Base-by-base conservation (phyloP, 1,139 yeast genomes). In the Candida sp. region DNA sequence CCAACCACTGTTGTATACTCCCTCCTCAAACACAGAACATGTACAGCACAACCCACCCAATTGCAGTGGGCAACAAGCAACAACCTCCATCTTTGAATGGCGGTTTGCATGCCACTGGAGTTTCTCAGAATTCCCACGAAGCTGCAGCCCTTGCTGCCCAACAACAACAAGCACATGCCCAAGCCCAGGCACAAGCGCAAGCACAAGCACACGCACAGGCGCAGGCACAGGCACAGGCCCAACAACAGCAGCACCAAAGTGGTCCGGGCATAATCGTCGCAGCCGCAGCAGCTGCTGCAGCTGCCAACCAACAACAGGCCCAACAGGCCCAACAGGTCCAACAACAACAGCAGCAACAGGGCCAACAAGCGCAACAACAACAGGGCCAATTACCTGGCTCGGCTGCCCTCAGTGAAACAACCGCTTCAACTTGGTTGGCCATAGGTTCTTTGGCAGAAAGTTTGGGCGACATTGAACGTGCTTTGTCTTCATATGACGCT, bases 361-460 rank as follows among this genome's bases (percentile, higher is more conserved):
- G 22, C 4, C 40, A 37, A 26, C 42, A 38, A 26, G 41, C 41
- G 6, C 37, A 33, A 35, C 52, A 50, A 34, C 58, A 52, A 47
- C 48, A 48, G 9, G 42, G 45, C 9, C 49, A 26, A 31, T 31
- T 30, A 30, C 46, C 47, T 8, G 42, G 44, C 12, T 47, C 49
- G 12, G 41, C 44, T 37, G 51, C 53, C 33, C 63, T 82, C 46
- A 69, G 84, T 39, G 90, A 87, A 58, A 86, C 93, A 49, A 90
- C 94, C 32, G 89, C 93, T 3, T 96, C 92, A 51, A 90, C 97
- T 6, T 94, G 98, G 98, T 75, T 91, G 47, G 94, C 96, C 17
- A 86, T 93, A 51, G 96, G 98, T 30, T 84, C 91, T 26, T 81
- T 94, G 57, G 97, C 98, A 23, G 98, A 94, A 67, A 78, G 91